Percentiles rank a stretch among this genome's conserved stretches.
Conservation (phyloP, 495 filamentous ascomycete genomes). For the Parathielavia hyrcaniae region DNA sequence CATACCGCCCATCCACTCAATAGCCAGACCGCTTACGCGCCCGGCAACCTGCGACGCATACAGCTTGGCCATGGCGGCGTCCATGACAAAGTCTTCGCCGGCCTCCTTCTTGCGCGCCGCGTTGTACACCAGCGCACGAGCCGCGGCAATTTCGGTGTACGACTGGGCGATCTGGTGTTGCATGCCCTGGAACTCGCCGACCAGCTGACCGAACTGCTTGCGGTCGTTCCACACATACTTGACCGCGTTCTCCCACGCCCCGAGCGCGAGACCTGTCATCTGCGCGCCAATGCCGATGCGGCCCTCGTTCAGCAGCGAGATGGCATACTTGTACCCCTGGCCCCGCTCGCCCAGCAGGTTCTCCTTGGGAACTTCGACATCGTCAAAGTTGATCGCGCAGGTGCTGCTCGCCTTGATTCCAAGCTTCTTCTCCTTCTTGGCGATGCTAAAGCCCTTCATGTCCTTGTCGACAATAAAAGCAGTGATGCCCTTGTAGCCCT, state of each 20-base stretch:
- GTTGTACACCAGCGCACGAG: conserved; percentile 90
- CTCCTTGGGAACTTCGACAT: conserved; percentile 79
- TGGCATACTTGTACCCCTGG: conserved; percentile 96
- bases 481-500: conserved; percentile 92
- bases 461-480: conserved; percentile 92
- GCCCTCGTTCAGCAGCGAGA: conserved; percentile 92
- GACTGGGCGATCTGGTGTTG: conserved; percentile 97
- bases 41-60: conserved; percentile 91
- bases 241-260: conserved; percentile 93
- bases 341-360: conserved; percentile 85
- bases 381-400: conserved; percentile 95
- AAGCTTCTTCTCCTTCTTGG: conserved; percentile 99
- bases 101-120: conserved; percentile 97
- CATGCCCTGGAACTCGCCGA: conserved; percentile 98
- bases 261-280: conserved; percentile 95
- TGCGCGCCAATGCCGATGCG: conserved; percentile 97
- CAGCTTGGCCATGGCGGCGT: conserved; percentile 98
- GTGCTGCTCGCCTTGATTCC: conserved; percentile 93
- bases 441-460: conserved; percentile 83
- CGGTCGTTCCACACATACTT: conserved; percentile 89
- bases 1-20: conserved; percentile 99
- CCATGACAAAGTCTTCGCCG: conserved; percentile 85
- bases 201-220: conserved; percentile 87
- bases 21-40: conserved; percentile 72
- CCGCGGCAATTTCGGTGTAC: conserved; percentile 86